A percentile compares a stretch with the other conserved stretches of the same genome.
Conservation (phyloP, 257 asterid species). For the Lavandula angustifolia region DNA sequence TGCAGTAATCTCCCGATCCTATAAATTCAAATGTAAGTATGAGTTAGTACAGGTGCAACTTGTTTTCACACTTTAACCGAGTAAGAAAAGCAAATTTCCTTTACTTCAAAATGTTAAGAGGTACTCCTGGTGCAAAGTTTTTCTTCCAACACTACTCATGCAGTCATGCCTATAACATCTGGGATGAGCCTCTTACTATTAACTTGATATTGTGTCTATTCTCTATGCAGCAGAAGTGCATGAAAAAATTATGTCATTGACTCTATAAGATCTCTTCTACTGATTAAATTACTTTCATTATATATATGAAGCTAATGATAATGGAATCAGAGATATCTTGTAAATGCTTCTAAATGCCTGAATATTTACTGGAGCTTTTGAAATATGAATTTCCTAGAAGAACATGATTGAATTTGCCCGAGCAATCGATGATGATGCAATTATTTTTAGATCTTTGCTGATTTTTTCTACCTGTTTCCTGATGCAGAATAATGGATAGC, state of each 20-base stretch:
- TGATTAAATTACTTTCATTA: not conserved
- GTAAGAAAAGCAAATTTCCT: constrained; percentile 16
- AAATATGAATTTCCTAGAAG: not conserved
- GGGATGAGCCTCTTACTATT: not conserved
- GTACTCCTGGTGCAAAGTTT: not conserved
- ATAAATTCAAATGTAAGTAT: constrained; percentile 28
- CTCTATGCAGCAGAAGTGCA: not conserved
- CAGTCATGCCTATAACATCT: not conserved
- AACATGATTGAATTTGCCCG: constrained; percentile 4
- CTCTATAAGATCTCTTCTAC: not conserved
- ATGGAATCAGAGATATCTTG: not conserved
- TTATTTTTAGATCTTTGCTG: constrained; percentile 1
- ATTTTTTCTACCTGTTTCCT: not conserved
- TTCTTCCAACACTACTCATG: not conserved
- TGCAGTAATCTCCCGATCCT: constrained; percentile 77
- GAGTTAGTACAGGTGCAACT: constrained; percentile 8
- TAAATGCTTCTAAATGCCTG: not conserved
- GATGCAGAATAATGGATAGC: not conserved
- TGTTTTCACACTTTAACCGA: constrained; percentile 1
- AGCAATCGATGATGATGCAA: not conserved
- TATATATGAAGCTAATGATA: not conserved
- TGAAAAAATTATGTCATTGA: not conserved
- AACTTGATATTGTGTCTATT: not conserved
- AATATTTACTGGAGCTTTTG: not conserved
- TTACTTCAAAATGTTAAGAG: not conserved